Percentiles rank a stretch among this genome's conserved stretches.
Evolutionary conservation across 495 filamentous ascomycete genomes (phyloP).

Genomic region (Penicilliopsis zonata): DNA sequence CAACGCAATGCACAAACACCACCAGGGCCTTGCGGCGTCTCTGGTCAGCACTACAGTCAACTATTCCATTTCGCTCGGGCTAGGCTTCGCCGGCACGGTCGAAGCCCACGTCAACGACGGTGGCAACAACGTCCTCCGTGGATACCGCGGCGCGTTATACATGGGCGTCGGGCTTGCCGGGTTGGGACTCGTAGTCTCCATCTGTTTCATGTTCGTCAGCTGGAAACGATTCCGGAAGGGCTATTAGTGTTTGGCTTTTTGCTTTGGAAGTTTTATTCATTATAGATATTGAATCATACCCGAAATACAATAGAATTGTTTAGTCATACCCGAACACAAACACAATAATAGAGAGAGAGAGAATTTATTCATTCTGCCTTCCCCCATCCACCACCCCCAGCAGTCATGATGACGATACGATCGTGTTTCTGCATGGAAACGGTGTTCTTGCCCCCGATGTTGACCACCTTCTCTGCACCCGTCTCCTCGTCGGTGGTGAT

Average conservation of each 20-base stretch:
- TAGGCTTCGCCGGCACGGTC: conserved; percentile 51
- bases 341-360: too few relatives aligned
- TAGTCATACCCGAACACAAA: too few relatives aligned
- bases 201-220: conserved; percentile 7
- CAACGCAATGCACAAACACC: conserved; percentile 40
- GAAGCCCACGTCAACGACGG: conserved; percentile 36
- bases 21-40: conserved; percentile 51
- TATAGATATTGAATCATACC: too few relatives aligned
- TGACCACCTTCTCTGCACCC: conserved; percentile 57
- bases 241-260: too few relatives aligned
- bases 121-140: conserved; percentile 31
- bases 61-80: conserved; percentile 46
- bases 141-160: conserved; percentile 47
- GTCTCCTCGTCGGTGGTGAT: conserved; percentile 45
- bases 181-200: conserved; percentile 4
- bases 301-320: too few relatives aligned
- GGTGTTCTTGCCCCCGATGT: conserved; percentile 88
- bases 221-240: background rate
- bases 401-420: conserved; percentile 61
- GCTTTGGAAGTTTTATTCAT: too few relatives aligned
- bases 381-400: conserved; percentile 44
- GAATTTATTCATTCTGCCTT: too few relatives aligned
- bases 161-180: conserved; percentile 35
- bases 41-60: conserved; percentile 49
- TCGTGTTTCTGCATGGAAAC: conserved; percentile 78